phyloP scores from a whole-genome alignment of 73 alveolate species.

The Effrenium voratum region DNA sequence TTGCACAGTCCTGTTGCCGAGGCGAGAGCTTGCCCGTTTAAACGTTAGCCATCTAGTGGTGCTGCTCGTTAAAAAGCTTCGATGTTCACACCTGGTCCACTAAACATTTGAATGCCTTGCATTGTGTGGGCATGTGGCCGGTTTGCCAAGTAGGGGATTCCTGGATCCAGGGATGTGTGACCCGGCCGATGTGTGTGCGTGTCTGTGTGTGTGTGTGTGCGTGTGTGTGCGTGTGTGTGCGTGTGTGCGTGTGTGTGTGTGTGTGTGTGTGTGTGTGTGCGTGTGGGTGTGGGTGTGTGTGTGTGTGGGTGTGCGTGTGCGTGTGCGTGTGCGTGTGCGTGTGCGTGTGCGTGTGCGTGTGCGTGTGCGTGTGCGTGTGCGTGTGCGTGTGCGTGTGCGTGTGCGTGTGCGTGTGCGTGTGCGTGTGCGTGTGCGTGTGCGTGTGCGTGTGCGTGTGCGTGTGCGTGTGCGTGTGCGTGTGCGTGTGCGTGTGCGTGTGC shows the following conservation, averaged over 20 bases:
- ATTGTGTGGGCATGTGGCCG: too few species aligned
- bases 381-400: conserved; percentile 45
- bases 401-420: conserved; percentile 42
- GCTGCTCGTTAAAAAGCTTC: too few species aligned
- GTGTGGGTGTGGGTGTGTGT: conserved; percentile 17
- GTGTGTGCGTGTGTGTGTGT: conserved; percentile 35
- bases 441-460: conserved; percentile 38
- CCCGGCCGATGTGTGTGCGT: not conserved
- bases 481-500: conserved; percentile 33
- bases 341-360: conserved; percentile 42
- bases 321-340: conserved; percentile 35
- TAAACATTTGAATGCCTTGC: too few species aligned
- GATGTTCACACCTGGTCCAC: too few species aligned
- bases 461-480: conserved; percentile 34
- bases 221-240: conserved; percentile 31
- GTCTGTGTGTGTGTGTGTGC: conserved; percentile 23
- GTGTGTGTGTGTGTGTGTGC: conserved; percentile 31
- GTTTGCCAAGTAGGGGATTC: too few species aligned
- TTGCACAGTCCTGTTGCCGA: too few species aligned
- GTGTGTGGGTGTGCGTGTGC: conserved; percentile 34
- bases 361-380: conserved; percentile 40
- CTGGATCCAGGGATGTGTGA: not conserved
- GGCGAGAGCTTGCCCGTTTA: too few species aligned
- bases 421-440: conserved; percentile 37
- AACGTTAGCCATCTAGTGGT: too few species aligned